These are phyloP conservation scores for Dactylellina leptospora DNA, from an alignment of 2,329 filamentous ascomycete genomes.

Conservation along the genomic window DNA sequence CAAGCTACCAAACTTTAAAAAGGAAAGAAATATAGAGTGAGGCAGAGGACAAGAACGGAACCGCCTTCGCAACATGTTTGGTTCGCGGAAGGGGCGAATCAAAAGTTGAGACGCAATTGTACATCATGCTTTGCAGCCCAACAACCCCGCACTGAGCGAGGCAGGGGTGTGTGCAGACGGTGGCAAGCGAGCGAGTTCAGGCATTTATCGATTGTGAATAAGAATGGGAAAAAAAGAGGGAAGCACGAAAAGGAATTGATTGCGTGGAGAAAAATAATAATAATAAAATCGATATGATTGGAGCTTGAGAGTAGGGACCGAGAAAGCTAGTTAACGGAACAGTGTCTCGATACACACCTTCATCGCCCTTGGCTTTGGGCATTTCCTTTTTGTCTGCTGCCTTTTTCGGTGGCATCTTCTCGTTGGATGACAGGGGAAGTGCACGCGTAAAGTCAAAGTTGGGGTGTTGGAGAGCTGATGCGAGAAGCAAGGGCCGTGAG, in stretches of 20 bases:
- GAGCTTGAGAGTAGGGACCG: background rate
- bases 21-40: conserved; percentile 2
- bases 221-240: background rate
- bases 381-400: conserved; percentile 46
- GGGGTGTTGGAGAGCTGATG: conserved; percentile 15
- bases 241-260: conserved; percentile 2
- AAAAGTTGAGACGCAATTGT: conserved; percentile 48
- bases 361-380: conserved; percentile 48
- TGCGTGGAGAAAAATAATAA: conserved; percentile 12
- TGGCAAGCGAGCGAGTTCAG: conserved; percentile 51
- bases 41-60: conserved; percentile 13
- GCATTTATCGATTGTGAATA: conserved; percentile 26
- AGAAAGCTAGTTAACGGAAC: background rate
- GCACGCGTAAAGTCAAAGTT: background rate
- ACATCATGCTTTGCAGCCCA: conserved; percentile 46
- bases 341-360: conserved; percentile 35
- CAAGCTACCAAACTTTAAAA: conserved; percentile 29
- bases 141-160: conserved; percentile 42
- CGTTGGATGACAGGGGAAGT: conserved; percentile 5
- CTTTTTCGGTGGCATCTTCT: conserved; percentile 49
- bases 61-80: conserved; percentile 16
- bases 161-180: conserved; percentile 36
- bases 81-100: conserved; percentile 27
- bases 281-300: conserved; percentile 18
- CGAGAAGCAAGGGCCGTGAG: conserved; percentile 38